phyloP scores from a whole-genome alignment of 805 yeast species.

The Wickerhamiella slavikovae region DNA sequence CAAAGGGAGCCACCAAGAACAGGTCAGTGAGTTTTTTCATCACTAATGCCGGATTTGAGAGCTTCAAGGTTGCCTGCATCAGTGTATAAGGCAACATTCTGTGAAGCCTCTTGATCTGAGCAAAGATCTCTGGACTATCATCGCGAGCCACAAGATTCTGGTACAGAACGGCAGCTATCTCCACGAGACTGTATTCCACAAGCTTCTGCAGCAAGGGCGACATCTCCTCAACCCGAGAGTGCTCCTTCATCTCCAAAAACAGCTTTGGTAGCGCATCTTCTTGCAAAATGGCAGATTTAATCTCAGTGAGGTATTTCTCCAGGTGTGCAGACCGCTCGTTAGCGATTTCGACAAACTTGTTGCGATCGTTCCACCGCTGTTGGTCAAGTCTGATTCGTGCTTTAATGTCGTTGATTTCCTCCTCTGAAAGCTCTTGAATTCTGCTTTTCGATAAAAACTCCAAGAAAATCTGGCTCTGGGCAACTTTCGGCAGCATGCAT shows the following conservation, averaged over 20 bases:
- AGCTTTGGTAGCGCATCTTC: slow-evolving; percentile 37
- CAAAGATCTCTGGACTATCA: slow-evolving; percentile 53
- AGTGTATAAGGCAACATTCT: slow-evolving; percentile 59
- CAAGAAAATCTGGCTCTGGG: slow-evolving; percentile 29
- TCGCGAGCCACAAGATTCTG: slow-evolving; percentile 67
- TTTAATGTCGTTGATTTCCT: slow-evolving; percentile 34
- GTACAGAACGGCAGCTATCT: slow-evolving; percentile 67
- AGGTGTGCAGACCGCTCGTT: slow-evolving; percentile 33
- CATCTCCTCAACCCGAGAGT: slow-evolving; percentile 31
- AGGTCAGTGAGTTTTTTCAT: slow-evolving; percentile 63
- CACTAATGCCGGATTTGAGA: slow-evolving; percentile 74
- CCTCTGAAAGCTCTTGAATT: slow-evolving; percentile 20
- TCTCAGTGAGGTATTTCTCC: slow-evolving; percentile 34
- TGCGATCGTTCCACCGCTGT: slow-evolving; percentile 38
- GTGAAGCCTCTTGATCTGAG: slow-evolving; percentile 54
- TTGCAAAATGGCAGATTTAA: slow-evolving; percentile 32
- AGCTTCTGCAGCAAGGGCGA: slow-evolving; percentile 50
- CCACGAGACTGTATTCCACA: slow-evolving; percentile 65
- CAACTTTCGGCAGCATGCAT: slow-evolving; percentile 31
- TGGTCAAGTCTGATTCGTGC: slow-evolving; percentile 41
- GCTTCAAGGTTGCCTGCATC: slow-evolving; percentile 53
- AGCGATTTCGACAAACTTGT: slow-evolving; percentile 53
- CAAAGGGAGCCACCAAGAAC: slow-evolving; percentile 61
- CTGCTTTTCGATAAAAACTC: slow-evolving; percentile 30
- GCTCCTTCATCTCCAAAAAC: slow-evolving; percentile 43